These are phyloP conservation scores for Corchorus olitorius DNA, from an alignment of 345 rosid genomes.

Conservation along the genomic window DNA sequence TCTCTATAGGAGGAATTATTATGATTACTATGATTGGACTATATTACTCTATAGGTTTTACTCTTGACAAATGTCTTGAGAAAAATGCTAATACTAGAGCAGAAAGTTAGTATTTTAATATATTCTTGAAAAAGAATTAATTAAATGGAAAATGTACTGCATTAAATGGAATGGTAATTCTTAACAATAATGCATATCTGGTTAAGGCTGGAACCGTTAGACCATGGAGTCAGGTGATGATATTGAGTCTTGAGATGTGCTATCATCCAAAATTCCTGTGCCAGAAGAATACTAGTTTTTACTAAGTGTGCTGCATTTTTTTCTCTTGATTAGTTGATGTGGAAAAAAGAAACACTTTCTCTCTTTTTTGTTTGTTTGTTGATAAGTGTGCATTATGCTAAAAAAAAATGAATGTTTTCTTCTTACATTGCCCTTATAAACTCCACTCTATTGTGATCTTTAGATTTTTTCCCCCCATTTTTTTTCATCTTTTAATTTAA, in stretches of 20 bases:
- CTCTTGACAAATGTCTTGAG: background rate
- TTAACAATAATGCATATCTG: background rate
- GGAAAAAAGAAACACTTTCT: background rate
- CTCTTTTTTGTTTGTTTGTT: background rate
- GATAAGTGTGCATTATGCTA: background rate
- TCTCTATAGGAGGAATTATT: background rate
- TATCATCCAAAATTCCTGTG: background rate
- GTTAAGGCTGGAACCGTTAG: background rate
- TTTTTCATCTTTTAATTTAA: too few species aligned
- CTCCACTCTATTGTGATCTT: background rate
- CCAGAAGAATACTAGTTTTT: background rate
- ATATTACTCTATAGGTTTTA: background rate
- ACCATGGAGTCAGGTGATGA: background rate
- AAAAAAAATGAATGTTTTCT: background rate
- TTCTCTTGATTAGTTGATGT: background rate
- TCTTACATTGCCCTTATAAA: background rate
- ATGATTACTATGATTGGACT: background rate
- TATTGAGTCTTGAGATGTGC: background rate
- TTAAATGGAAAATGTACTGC: background rate
- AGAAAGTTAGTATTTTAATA: background rate
- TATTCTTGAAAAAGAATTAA: background rate
- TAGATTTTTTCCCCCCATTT: too few species aligned
- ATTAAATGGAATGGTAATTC: background rate
- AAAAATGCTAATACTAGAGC: background rate
- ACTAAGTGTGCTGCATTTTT: background rate